Conservation (phyloP, 805 yeast species). For the Pichia nanzhaoensis region DNA sequence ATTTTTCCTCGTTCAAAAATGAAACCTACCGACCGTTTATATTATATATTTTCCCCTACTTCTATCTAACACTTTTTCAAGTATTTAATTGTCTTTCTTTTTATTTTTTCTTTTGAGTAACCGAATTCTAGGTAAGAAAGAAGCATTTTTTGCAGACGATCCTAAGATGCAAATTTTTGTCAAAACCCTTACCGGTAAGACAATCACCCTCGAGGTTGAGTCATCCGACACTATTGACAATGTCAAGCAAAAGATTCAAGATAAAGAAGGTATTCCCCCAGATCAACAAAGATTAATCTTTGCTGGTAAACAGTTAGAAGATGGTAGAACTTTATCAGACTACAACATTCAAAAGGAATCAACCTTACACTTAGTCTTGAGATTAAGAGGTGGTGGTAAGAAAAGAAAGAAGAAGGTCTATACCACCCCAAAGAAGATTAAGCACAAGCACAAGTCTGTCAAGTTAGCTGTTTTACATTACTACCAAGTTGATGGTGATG, state of each 20-base stretch:
- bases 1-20: too few relatives aligned
- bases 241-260: constrained; percentile 92
- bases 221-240: constrained; percentile 97
- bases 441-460: constrained; percentile 99
- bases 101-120: background rate
- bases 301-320: constrained; percentile 99
- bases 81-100: background rate
- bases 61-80: background rate
- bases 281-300: constrained; percentile 99
- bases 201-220: constrained; percentile 89
- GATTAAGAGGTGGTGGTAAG: constrained; percentile 92
- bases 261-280: constrained; percentile 99
- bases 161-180: constrained; percentile 49
- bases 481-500: constrained; percentile 99
- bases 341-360: constrained; percentile 99
- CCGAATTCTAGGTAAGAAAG: constrained; percentile 29
- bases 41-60: background rate
- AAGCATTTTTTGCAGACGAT: constrained; percentile 35
- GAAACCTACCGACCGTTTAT: background rate
- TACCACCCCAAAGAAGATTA: constrained; percentile 99
- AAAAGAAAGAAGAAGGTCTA: constrained; percentile 99
- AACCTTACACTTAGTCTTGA: constrained; percentile 89
- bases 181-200: constrained; percentile 56
- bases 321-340: constrained; percentile 97
- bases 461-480: constrained; percentile 98